A percentile compares a stretch with the other conserved stretches of the same genome.
Evolutionary conservation across 768 basidiomycete species (phyloP).

Genomic region (Gloeopeniophorella convolvens): DNA sequence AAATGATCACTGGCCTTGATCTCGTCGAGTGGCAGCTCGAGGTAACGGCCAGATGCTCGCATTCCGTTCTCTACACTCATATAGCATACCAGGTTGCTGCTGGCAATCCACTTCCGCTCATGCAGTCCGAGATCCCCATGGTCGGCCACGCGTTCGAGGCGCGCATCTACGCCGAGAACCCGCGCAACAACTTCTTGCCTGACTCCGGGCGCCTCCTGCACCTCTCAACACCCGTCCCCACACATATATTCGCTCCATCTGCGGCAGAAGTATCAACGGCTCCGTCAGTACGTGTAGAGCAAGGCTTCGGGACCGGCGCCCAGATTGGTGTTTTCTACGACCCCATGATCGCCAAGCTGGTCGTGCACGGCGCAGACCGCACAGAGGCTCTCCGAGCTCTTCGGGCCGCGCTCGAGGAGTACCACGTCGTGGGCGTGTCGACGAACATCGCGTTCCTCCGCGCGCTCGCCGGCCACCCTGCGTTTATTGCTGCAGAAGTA

Average conservation of each 20-base stretch:
- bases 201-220: constrained; percentile 81
- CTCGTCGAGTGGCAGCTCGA: constrained; percentile 95
- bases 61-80: neutral
- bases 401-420: constrained; percentile 76
- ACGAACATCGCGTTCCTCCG: constrained; percentile 90
- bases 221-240: constrained; percentile 72
- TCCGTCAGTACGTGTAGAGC: constrained; percentile 77
- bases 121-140: constrained; percentile 73
- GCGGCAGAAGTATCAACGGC: constrained; percentile 28
- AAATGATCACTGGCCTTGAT: constrained; percentile 92
- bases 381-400: constrained; percentile 79
- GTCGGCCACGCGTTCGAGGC: constrained; percentile 94
- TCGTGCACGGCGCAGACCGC: constrained; percentile 81
- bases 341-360: constrained; percentile 88
- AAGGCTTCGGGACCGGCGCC: constrained; percentile 76
- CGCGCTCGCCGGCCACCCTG: constrained; percentile 64
- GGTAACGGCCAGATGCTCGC: constrained; percentile 31
- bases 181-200: constrained; percentile 87
- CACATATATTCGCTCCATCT: constrained; percentile 56
- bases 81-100: constrained; percentile 58
- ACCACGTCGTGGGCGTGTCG: constrained; percentile 84
- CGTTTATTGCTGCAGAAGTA: constrained; percentile 73
- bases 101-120: constrained; percentile 77
- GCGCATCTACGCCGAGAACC: constrained; percentile 93
- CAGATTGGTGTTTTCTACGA: constrained; percentile 88